Evolutionary conservation across 139 green algal species (phyloP).

Genomic region (Gonium pectorale): DNA sequence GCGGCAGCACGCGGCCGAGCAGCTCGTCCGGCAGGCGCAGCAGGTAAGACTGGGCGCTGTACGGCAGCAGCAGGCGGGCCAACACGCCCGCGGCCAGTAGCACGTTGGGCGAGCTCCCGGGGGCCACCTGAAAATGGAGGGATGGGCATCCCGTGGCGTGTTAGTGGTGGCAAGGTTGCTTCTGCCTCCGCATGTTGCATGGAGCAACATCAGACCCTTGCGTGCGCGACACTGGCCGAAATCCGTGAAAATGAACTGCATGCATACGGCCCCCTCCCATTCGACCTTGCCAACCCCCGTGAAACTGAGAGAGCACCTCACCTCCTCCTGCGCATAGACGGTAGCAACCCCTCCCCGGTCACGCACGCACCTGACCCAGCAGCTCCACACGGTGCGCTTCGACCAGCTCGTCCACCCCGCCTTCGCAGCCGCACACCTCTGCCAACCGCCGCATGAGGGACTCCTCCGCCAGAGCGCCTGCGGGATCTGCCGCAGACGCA

Average conservation of each 20-base stretch:
- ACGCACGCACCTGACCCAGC: background rate
- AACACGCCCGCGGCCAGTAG: conserved; percentile 20
- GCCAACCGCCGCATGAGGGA: conserved; percentile 23
- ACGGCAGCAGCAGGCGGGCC: conserved; percentile 32
- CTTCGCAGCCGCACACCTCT: conserved; percentile 25
- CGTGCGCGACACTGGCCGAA: too few species aligned
- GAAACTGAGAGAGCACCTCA: too few species aligned
- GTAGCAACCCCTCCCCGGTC: too few species aligned
- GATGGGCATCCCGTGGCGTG: too few species aligned
- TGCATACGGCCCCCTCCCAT: too few species aligned
- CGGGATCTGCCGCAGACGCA: background rate
- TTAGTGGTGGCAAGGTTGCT: too few species aligned
- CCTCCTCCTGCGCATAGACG: background rate
- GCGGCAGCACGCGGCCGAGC: background rate
- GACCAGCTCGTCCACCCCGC: conserved; percentile 25
- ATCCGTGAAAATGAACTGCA: too few species aligned
- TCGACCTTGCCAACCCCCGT: too few species aligned
- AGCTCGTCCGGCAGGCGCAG: conserved; percentile 22
- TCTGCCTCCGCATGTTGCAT: too few species aligned
- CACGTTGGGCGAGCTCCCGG: background rate
- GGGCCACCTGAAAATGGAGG: conserved; percentile 5
- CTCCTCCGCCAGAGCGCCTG: background rate
- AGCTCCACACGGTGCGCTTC: conserved; percentile 26
- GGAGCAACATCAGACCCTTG: too few species aligned
- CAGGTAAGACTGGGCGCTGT: conserved; percentile 11